A percentile compares a stretch with the other conserved stretches of the same genome.
Conservation (phyloP, 2,329 filamentous ascomycete species). For the Microthyrium microscopicum region DNA sequence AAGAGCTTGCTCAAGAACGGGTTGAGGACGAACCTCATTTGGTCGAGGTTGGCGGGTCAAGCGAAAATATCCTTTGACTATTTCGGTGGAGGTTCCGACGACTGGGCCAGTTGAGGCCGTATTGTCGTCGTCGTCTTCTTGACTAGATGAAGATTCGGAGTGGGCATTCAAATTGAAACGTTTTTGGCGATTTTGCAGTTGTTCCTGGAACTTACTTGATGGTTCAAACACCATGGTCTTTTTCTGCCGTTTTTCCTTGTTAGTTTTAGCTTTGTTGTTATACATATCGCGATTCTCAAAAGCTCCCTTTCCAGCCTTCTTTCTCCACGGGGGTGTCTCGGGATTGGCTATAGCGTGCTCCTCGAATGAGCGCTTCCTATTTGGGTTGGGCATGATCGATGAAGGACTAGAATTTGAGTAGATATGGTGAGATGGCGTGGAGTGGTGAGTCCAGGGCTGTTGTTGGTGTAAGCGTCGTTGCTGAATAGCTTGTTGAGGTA, state of each 20-base stretch:
- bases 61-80: conserved; percentile 92
- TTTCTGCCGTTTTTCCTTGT: conserved; percentile 26
- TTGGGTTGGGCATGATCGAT: conserved; percentile 13
- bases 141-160: too few species aligned
- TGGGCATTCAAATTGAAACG: conserved; percentile 57
- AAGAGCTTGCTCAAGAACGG: conserved; percentile 65
- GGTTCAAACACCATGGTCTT: conserved; percentile 28
- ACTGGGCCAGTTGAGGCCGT: conserved; percentile 43
- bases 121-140: conserved; percentile 23
- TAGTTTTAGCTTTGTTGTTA: conserved; percentile 27
- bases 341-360: conserved; percentile 30
- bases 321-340: conserved; percentile 48
- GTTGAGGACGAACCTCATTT: conserved; percentile 71
- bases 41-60: conserved; percentile 81
- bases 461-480: conserved; percentile 38
- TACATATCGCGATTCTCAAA: conserved; percentile 66
- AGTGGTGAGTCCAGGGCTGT: conserved; percentile 10
- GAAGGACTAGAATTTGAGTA: background rate
- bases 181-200: conserved; percentile 74
- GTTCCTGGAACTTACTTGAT: conserved; percentile 77
- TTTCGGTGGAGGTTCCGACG: conserved; percentile 62
- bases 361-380: conserved; percentile 71
- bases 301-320: conserved; percentile 31
- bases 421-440: conserved; percentile 9
- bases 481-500: conserved; percentile 72